phyloP scores from a whole-genome alignment of 192 early-diverging fungal species.

The Dimargaris cristalligena region DNA sequence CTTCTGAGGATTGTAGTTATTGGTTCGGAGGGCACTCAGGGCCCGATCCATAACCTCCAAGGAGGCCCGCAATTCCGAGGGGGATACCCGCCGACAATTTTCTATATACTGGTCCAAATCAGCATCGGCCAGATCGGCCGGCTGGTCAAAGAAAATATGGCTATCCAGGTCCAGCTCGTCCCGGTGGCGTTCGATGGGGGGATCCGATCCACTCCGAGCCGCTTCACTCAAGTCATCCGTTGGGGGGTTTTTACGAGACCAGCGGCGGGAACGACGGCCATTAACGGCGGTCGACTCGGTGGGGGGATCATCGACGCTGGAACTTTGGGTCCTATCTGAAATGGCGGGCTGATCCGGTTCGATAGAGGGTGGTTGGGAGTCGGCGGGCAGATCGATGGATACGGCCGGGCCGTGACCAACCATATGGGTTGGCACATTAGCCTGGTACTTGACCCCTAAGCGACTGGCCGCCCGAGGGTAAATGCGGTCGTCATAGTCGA shows the following conservation, averaged over 20 bases:
- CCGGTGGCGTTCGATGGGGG: not conserved
- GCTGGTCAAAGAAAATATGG: slow-evolving; percentile 26
- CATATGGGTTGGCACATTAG: slow-evolving; percentile 39
- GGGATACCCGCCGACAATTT: slow-evolving; percentile 16
- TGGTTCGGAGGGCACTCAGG: slow-evolving; percentile 30
- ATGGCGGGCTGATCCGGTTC: not conserved
- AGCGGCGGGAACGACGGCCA: not conserved
- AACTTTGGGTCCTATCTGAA: not conserved
- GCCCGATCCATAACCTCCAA: slow-evolving; percentile 48
- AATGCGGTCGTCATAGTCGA: slow-evolving; percentile 55
- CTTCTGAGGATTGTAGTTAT: slow-evolving; percentile 34
- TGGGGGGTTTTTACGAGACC: not conserved
- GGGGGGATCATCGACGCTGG: not conserved
- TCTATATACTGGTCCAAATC: slow-evolving; percentile 28
- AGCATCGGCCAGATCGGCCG: slow-evolving; percentile 20
- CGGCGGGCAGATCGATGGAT: not conserved
- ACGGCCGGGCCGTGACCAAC: too few relatives aligned
- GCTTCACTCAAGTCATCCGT: not conserved
- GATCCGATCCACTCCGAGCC: too few relatives aligned
- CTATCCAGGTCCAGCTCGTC: slow-evolving; percentile 13
- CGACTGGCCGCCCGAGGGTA: slow-evolving; percentile 62
- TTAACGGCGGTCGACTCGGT: not conserved
- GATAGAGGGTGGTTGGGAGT: not conserved
- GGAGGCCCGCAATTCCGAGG: slow-evolving; percentile 28
- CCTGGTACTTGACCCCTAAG: slow-evolving; percentile 71